Evolutionary conservation across 2,329 filamentous ascomycete species (phyloP), one percentile per base, ranked within the genome.

Genomic region (Blastomyces parvus): DNA sequence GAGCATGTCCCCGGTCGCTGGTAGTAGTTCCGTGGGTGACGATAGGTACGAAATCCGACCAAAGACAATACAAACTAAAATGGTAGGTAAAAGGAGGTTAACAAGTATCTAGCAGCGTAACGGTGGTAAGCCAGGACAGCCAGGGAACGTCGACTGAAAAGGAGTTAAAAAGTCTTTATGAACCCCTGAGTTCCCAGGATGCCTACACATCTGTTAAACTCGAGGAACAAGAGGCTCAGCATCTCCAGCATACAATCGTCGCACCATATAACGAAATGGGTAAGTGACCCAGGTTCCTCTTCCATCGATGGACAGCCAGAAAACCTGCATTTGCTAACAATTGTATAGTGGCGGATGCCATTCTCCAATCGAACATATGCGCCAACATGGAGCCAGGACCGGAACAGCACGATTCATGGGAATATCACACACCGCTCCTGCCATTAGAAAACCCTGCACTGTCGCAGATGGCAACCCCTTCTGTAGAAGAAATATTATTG

Each of bases 181-280:
- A 46, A n/a, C 14, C 17, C 42, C n/a, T n/a, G 7, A 7, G 14
- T 46, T 46, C 17, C 2, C 44, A 48, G 9, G 44, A 48, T 22
- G 44, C 6, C 5, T 48, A 1, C 44, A 48, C 44, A n/a, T 48
- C 22, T n/a, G n/a, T 48, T 48, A 48, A n/a, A 48, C 19, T 22
- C 19, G n/a, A n/a, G 9, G 44, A n/a, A 22, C 44, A 22, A 22
- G 44, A 22, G n/a, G 44, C 22, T 48, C 44, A 48, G 22, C 22
- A 9, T 22, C 11, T 2, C n/a, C 19, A 22, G 2, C 19, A 48
- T 79, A 77, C 64, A 65, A 66, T 30, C 60, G 65, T 3, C 79
- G 77, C 62, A 62, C 61, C 64, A 38, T 33, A 38, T 22, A 36
- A 30, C 19, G 38, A 33, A 9, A 56, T 56, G 17, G 8, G 52